Percentiles rank a stretch among this genome's conserved stretches.
Conservation (phyloP, 208 protist genomes). For the Kentomonas sorsogonicus region DNA sequence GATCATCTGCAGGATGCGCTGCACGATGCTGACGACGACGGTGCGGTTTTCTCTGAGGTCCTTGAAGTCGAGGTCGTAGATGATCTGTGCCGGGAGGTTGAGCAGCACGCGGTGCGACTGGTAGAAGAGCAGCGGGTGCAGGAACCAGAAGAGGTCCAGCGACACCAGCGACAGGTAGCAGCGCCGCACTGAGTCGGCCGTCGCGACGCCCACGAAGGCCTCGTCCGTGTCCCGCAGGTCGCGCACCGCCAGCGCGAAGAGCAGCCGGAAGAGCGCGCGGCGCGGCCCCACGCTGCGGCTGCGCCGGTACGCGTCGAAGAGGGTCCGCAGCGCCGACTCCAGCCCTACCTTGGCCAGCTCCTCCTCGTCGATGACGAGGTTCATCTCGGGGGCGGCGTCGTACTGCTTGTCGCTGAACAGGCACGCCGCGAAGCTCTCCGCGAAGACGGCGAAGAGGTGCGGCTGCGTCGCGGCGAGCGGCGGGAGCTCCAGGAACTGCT, state of each 20-base stretch:
- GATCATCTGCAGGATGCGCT: constrained; percentile 46
- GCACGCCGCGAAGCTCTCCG: constrained; percentile 55
- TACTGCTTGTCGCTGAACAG: constrained; percentile 38
- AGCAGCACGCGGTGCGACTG: constrained; percentile 47
- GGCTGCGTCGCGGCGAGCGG: constrained; percentile 53
- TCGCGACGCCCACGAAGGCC: background rate
- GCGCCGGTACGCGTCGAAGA: constrained; percentile 57
- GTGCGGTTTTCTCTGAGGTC: constrained; percentile 58
- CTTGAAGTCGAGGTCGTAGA: constrained; percentile 51
- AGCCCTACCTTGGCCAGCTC: constrained; percentile 45
- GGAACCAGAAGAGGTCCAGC: constrained; percentile 77
- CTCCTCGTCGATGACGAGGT: constrained; percentile 28
- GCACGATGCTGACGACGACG: constrained; percentile 48
- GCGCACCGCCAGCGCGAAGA: constrained; percentile 58
- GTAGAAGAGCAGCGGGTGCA: constrained; percentile 71
- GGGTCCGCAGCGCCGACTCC: constrained; percentile 31
- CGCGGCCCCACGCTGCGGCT: constrained; percentile 48
- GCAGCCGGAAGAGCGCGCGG: constrained; percentile 58
- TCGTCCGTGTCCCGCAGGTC: background rate
- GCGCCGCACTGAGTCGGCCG: constrained; percentile 7
- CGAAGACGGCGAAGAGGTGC: constrained; percentile 41
- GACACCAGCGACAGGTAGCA: constrained; percentile 40
- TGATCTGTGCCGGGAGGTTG: constrained; percentile 52
- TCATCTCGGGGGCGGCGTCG: constrained; percentile 17
- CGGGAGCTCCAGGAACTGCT: constrained; percentile 53